A percentile compares a stretch with the other conserved stretches of the same genome.
Evolutionary conservation across 2,329 filamentous ascomycete species (phyloP).

Genomic region (Triangularia verruculosa): DNA sequence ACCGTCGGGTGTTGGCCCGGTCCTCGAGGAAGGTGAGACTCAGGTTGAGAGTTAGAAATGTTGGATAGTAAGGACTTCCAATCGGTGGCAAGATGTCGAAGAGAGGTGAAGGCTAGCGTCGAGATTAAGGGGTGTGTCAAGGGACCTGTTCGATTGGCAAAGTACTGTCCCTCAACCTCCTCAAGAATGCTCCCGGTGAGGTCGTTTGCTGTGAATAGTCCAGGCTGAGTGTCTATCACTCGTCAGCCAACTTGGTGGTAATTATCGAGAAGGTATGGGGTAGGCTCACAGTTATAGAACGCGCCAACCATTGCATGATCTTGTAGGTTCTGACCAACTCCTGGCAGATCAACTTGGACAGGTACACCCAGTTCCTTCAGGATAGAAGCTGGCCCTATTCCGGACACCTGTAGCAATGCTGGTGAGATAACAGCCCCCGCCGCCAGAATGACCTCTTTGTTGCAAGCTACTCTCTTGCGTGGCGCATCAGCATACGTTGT

Average conservation of each 20-base stretch:
- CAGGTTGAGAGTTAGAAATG: neutral
- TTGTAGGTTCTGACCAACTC: conserved; percentile 51
- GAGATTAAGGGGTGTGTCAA: conserved; percentile 29
- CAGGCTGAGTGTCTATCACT: conserved; percentile 22
- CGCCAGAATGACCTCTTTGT: conserved; percentile 47
- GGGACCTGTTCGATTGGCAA: conserved; percentile 26
- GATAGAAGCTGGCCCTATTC: conserved; percentile 44
- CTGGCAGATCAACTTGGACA: conserved; percentile 43
- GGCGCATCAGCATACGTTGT: conserved; percentile 24
- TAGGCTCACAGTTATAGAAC: conserved; percentile 33
- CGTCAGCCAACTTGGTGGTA: neutral
- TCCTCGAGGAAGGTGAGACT: conserved; percentile 11
- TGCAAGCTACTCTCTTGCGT: conserved; percentile 28
- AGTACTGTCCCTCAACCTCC: conserved; percentile 23
- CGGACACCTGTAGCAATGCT: conserved; percentile 50
- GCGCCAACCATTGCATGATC: conserved; percentile 40
- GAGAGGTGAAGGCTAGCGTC: conserved; percentile 27
- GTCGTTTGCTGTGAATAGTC: conserved; percentile 21
- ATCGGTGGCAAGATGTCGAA: conserved; percentile 21
- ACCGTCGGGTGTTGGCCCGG: conserved; percentile 18
- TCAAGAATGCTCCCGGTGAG: conserved; percentile 19
- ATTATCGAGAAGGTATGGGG: too few relatives aligned
- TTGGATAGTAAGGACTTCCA: conserved; percentile 17
- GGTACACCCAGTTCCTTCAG: conserved; percentile 44
- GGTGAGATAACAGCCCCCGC: conserved; percentile 50